A percentile compares a stretch with the other conserved stretches of the same genome.
Evolutionary conservation across 345 rosid genomes (phyloP).

Genomic region (Noccaea caerulescens): DNA sequence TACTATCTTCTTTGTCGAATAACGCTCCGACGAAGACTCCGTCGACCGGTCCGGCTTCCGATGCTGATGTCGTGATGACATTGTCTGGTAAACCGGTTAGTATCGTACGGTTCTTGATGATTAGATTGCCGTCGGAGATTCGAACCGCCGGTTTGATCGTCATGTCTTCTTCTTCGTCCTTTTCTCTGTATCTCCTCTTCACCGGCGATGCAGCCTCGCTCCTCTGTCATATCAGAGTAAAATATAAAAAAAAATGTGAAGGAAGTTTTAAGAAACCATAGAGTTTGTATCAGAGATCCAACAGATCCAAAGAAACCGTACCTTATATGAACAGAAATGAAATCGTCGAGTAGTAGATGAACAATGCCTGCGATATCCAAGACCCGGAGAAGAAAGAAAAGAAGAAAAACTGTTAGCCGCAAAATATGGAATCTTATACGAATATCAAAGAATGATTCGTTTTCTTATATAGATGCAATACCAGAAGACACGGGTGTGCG

Average conservation of each 20-base stretch:
- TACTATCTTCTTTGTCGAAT: slow-evolving; percentile 61
- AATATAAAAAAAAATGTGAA: not conserved
- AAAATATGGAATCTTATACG: not conserved
- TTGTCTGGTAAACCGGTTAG: slow-evolving; percentile 74
- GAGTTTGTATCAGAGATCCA: not conserved
- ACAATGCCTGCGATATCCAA: slow-evolving; percentile 52
- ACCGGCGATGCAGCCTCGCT: slow-evolving; percentile 36
- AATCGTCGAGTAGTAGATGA: slow-evolving; percentile 39
- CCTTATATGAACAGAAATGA: slow-evolving; percentile 53
- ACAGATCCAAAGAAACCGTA: slow-evolving; percentile 23
- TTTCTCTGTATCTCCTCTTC: slow-evolving; percentile 40
- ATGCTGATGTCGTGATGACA: slow-evolving; percentile 66
- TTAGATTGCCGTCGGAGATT: slow-evolving; percentile 62
- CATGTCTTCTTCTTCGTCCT: slow-evolving; percentile 51
- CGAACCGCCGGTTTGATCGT: slow-evolving; percentile 83
- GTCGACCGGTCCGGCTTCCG: slow-evolving; percentile 66
- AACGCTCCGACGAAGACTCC: slow-evolving; percentile 82
- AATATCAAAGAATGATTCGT: slow-evolving; percentile 1
- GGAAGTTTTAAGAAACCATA: not conserved
- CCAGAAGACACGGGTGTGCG: slow-evolving; percentile 29
- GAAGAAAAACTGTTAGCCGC: slow-evolving; percentile 36
- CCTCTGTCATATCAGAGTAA: slow-evolving; percentile 47
- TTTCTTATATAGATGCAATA: not conserved
- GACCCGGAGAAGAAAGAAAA: slow-evolving; percentile 39
- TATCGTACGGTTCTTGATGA: slow-evolving; percentile 67